These are phyloP conservation scores for Ambrosia trifida DNA, from an alignment of 129 eudicot genomes.

Conservation along the genomic window DNA sequence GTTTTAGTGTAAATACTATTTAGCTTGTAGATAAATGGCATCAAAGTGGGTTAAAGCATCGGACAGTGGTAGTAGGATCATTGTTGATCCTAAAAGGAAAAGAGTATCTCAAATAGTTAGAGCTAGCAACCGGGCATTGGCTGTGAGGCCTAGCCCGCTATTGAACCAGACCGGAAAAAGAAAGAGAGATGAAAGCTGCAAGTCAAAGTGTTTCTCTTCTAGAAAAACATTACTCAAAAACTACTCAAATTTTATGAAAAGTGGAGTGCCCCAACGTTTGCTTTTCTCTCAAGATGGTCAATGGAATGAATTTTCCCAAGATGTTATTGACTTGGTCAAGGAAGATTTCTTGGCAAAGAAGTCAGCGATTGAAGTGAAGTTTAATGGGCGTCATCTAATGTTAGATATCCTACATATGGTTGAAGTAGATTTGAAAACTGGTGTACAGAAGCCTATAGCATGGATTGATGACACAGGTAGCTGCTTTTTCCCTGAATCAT, in stretches of 20 bases:
- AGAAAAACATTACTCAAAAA: slow-evolving; percentile 34
- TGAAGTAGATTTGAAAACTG: slow-evolving; percentile 49
- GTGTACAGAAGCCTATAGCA: slow-evolving; percentile 58
- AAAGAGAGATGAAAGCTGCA: slow-evolving; percentile 47
- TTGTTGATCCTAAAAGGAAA: slow-evolving; percentile 39
- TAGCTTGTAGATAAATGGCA: slow-evolving; percentile 52
- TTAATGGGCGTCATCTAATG: slow-evolving; percentile 35
- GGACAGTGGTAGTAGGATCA: slow-evolving; percentile 36
- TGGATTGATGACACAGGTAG: slow-evolving; percentile 65
- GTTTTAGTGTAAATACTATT: slow-evolving; percentile 37
- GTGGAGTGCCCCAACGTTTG: slow-evolving; percentile 49
- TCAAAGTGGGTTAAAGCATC: slow-evolving; percentile 43
- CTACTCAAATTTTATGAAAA: slow-evolving; percentile 52
- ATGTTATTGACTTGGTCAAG: slow-evolving; percentile 40
- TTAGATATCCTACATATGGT: slow-evolving; percentile 55
- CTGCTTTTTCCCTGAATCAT: slow-evolving; percentile 58
- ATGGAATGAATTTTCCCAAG: slow-evolving; percentile 53
- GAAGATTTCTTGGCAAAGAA: slow-evolving; percentile 44
- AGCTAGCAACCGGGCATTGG: slow-evolving; percentile 27
- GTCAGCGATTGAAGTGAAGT: slow-evolving; percentile 43
- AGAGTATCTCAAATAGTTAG: slow-evolving; percentile 32
- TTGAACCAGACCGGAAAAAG: slow-evolving; percentile 47
- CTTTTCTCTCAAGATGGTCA: slow-evolving; percentile 52
- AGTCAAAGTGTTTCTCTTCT: slow-evolving; percentile 32
- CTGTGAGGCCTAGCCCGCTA: slow-evolving; percentile 23